Evolutionary conservation across 495 filamentous ascomycete genomes (phyloP).

Genomic region (Neurospora sublineolata): DNA sequence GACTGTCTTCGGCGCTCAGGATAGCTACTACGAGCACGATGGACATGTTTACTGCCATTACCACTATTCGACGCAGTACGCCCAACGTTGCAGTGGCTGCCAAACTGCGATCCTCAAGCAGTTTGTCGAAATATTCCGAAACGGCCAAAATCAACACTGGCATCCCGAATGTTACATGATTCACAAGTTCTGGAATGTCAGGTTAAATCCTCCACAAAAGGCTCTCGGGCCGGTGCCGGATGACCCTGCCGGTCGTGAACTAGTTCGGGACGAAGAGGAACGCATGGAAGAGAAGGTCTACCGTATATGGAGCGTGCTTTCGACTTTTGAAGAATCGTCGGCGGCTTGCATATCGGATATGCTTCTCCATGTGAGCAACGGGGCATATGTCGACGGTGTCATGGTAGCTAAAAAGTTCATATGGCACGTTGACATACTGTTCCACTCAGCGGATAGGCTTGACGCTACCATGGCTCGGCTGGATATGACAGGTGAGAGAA

Average conservation of each 20-base stretch:
- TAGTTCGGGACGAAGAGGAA: slow-evolving; percentile 76
- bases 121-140: slow-evolving; percentile 97
- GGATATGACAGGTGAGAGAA: slow-evolving; percentile 59
- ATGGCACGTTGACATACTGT: slow-evolving; percentile 86
- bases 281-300: slow-evolving; percentile 96
- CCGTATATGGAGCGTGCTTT: slow-evolving; percentile 94
- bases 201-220: slow-evolving; percentile 45
- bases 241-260: slow-evolving; percentile 60
- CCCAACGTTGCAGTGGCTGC: slow-evolving; percentile 91
- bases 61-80: slow-evolving; percentile 96
- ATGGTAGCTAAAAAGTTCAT: slow-evolving; percentile 96
- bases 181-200: slow-evolving; percentile 99
- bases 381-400: slow-evolving; percentile 88
- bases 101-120: slow-evolving; percentile 98
- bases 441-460: slow-evolving; percentile 75
- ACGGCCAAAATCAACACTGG: slow-evolving; percentile 98
- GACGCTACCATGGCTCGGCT: slow-evolving; percentile 57
- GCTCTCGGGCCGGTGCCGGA: slow-evolving; percentile 45
- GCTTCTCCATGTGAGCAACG: slow-evolving; percentile 98
- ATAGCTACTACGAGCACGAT: slow-evolving; percentile 98
- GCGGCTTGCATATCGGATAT: slow-evolving; percentile 98
- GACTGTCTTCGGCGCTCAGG: slow-evolving; percentile 92
- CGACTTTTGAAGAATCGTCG: slow-evolving; percentile 93
- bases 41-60: slow-evolving; percentile 96
- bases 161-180: slow-evolving; percentile 99